Base-by-base conservation (phyloP, 169 alveolate genomes). In the Eimeria necatrix region DNA sequence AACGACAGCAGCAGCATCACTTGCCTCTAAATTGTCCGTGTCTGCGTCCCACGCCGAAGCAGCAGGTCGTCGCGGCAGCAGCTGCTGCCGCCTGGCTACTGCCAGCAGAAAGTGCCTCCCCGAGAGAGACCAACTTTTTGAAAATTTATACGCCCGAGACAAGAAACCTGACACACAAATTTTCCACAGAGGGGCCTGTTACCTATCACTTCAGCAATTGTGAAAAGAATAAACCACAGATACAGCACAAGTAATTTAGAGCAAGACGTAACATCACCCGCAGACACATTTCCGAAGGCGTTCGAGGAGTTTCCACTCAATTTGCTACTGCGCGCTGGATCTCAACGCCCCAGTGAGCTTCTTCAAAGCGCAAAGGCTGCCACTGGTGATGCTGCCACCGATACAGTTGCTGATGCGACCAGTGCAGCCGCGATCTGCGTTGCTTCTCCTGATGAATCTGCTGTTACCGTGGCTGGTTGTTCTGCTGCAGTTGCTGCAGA, bases 11-110 rank as follows among this genome's bases (percentile, higher is more conserved):
- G 78, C 5, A 68, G 78, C 49, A 26, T 3, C 64, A 10, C 91
- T 83, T 32, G 48, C 91, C 91, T 83, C 91, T 4, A 83, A 61
- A 12, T 60, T 49, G 51, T 83, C 76, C 12, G 91, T 83, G 56
- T 83, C 91, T 7, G 91, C 91, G 41, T 83, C 91, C 91, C 91
- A 83, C 78, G 61, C 61, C 22, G 91, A 20, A 41, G 61, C 24
- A 8, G 60, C 24, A 18, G 61, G 76, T 8, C 64, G 61, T n/a
- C 61, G 60, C 20, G 91, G 91, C 20, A 83, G 91, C 8, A 52
- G 91, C 91, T 83, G 91, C 91, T 83, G 91, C 12, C 91, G 73
- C 76, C 71, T 52, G 24, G 91, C 48, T 3, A 83, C 24, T 10
- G 60, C 49, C 26, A 46, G 73, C 73, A 83, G 91, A 56, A 83